Percentiles rank a stretch among this genome's conserved stretches.
These are phyloP conservation scores for Atkinsonella texensis DNA, from an alignment of 2,329 filamentous ascomycete genomes.

Conservation along the genomic window DNA sequence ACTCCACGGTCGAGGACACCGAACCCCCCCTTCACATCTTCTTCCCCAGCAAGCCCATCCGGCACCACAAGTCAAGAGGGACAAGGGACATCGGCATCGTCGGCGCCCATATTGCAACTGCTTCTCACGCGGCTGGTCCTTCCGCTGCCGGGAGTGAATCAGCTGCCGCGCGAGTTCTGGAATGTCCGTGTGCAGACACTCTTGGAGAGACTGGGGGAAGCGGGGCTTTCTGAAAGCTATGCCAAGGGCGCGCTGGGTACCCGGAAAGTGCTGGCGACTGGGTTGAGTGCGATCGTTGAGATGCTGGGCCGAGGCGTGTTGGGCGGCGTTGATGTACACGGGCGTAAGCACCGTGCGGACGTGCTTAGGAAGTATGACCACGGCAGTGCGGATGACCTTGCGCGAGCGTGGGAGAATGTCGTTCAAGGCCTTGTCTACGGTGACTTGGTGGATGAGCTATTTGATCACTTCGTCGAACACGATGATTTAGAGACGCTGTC, in stretches of 20 bases:
- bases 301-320: conserved; percentile 54
- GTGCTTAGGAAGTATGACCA: conserved; percentile 38
- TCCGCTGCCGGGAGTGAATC: conserved; percentile 51
- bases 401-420: conserved; percentile 54
- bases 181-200: conserved; percentile 46
- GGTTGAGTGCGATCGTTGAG: conserved; percentile 57
- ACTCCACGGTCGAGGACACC: conserved; percentile 18
- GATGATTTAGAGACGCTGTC: conserved; percentile 53
- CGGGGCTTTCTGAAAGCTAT: conserved; percentile 68
- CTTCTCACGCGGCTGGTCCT: conserved; percentile 55
- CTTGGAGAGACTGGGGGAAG: conserved; percentile 49
- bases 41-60: not conserved
- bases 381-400: conserved; percentile 46
- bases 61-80: conserved; percentile 1
- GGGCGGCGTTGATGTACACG: conserved; percentile 33
- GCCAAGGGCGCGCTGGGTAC: conserved; percentile 66
- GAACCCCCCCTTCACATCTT: conserved; percentile 8
- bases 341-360: conserved; percentile 7
- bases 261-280: conserved; percentile 63
- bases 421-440: conserved; percentile 57
- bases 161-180: conserved; percentile 55
- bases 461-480: conserved; percentile 46
- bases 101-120: conserved; percentile 55
- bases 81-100: conserved; percentile 24
- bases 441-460: conserved; percentile 51